Conservation (phyloP, 768 basidiomycete genomes). For the Galerina sulciceps region DNA sequence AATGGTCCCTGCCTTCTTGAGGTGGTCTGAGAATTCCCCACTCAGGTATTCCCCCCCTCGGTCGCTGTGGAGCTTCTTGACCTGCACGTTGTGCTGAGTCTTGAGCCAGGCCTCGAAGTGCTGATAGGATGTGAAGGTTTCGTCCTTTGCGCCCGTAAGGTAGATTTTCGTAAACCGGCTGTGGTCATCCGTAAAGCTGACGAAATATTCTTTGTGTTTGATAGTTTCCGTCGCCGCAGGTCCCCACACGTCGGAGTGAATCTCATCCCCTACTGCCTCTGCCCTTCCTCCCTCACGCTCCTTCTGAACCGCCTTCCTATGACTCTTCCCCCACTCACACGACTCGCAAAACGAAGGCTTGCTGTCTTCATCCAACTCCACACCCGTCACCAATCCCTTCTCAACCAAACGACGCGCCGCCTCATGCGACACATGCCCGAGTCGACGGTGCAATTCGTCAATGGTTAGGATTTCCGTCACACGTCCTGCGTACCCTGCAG, state of each 20-base stretch:
- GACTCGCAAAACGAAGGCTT: slow-evolving; percentile 7
- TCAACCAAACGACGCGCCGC: slow-evolving; percentile 22
- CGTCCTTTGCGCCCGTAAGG: slow-evolving; percentile 34
- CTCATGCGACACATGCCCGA: slow-evolving; percentile 28
- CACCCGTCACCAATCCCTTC: slow-evolving; percentile 24
- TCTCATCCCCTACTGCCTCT: background rate
- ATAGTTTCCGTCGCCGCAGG: slow-evolving; percentile 34
- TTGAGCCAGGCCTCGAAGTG: slow-evolving; percentile 35
- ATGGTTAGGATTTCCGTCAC: slow-evolving; percentile 21
- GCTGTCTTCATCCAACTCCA: slow-evolving; percentile 22
- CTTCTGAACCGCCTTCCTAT: slow-evolving; percentile 8
- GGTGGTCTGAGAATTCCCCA: slow-evolving; percentile 32
- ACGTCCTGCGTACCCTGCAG: slow-evolving; percentile 10
- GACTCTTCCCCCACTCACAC: slow-evolving; percentile 11
- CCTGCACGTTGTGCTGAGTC: slow-evolving; percentile 28
- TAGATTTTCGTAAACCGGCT: slow-evolving; percentile 28
- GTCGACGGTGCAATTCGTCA: slow-evolving; percentile 26
- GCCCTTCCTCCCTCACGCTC: background rate
- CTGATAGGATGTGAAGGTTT: slow-evolving; percentile 33
- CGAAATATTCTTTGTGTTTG: slow-evolving; percentile 33
- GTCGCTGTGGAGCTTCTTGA: slow-evolving; percentile 44
- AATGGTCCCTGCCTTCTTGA: slow-evolving; percentile 39
- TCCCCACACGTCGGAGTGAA: slow-evolving; percentile 45
- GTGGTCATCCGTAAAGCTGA: slow-evolving; percentile 41
- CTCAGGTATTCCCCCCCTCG: slow-evolving; percentile 46